Base-by-base conservation (phyloP, 1,284 basidiomycete genomes). In the Polyporus tsugae region DNA sequence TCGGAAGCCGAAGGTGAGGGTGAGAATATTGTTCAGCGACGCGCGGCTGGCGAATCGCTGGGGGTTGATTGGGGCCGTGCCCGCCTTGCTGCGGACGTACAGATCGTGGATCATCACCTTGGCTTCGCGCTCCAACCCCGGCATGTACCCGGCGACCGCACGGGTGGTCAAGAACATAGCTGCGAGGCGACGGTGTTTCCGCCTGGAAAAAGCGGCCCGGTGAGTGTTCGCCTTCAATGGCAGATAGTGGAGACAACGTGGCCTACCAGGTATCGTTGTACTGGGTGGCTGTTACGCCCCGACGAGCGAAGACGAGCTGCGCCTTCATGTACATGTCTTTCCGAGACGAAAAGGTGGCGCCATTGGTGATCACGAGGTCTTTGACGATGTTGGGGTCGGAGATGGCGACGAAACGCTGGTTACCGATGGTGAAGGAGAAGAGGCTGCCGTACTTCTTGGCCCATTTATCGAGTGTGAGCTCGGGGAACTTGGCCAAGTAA, bases 271-370 rank as follows among this genome's bases (percentile, higher is more conserved):
- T 78, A 29, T 84, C 81, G 39, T 78, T 78, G 70, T 85, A 84
- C 9, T 75, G 75, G 10, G 81, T 78, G n/a, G 80, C 82, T 0
- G 83, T 84, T 25, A 85, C 81, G 11, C 78, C 84, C 6, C 83
- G 78, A 10, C 81, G 78, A 19, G 67, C 70, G 58, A 85, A 78
- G 67, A 85, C 81, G 33, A 79, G 80, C 66, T 83, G 78, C 29
- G 76, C 80, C 73, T 85, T 84, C 70, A 85, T 79, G 73, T 82
- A 85, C 70, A 80, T 80, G 19, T 79, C 73, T 70, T 82, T 81
- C 6, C 83, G 77, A 35, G 76, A 78, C 3, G 83, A 84, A 72
- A 85, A 84, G 25, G 80, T 77, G 15, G 81, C 77, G n/a, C 84
- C 84, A 57, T 83, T 80, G 35, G 78, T 78, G 38, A 84, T 80